phyloP scores from a whole-genome alignment of 208 protist species.

The Naegleria lovaniensis region DNA sequence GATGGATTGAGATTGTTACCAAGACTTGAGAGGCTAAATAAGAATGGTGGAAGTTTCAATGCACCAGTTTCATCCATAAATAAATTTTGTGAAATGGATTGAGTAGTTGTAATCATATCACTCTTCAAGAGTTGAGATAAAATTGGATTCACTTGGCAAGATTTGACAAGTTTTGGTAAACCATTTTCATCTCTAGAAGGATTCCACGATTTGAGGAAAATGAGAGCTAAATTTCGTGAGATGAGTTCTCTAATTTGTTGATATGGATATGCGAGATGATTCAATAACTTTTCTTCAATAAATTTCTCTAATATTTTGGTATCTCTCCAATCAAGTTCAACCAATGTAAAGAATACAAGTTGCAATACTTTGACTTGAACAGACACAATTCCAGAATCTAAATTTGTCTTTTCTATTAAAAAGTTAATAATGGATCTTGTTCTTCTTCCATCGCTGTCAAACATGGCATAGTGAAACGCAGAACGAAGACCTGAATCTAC shows the following conservation, averaged over 20 bases:
- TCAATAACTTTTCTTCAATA: neutral
- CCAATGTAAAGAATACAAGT: neutral
- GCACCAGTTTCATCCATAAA: neutral
- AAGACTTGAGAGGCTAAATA: neutral
- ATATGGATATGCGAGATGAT: neutral
- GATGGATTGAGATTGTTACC: neutral
- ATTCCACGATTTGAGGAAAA: neutral
- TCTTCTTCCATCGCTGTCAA: constrained; percentile 6
- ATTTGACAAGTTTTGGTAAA: neutral
- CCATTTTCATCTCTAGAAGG: neutral
- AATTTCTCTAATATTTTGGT: neutral
- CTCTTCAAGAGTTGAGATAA: neutral
- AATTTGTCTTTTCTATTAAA: neutral
- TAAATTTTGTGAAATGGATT: neutral
- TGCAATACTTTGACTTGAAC: neutral
- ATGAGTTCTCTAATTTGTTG: constrained; percentile 15
- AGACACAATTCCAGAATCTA: neutral
- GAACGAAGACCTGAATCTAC: neutral
- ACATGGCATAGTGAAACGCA: neutral
- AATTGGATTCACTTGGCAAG: neutral
- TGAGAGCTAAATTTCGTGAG: neutral
- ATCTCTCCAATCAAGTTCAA: constrained; percentile 3
- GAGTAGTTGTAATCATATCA: no score
- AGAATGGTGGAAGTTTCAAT: neutral
- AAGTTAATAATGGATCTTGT: neutral